phyloP scores from a whole-genome alignment of 2,329 filamentous ascomycete species.

The Neofusicoccum ribis region DNA sequence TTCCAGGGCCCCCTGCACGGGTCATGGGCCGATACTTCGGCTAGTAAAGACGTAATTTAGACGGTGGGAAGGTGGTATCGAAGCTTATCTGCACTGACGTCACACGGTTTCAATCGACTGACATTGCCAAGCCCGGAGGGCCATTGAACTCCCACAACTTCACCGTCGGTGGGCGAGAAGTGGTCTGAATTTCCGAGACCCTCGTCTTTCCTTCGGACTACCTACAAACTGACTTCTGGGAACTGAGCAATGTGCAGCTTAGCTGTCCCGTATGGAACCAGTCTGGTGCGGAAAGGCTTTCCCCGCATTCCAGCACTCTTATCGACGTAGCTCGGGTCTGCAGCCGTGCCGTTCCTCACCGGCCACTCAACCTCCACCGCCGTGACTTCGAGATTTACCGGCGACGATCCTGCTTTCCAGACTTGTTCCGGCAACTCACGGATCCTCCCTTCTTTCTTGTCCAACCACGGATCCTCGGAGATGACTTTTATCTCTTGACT shows the following conservation, averaged over 20 bases:
- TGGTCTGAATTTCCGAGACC: too few relatives aligned
- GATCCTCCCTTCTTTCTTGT: neutral
- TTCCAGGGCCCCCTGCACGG: neutral
- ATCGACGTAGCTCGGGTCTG: neutral
- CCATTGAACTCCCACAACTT: too few relatives aligned
- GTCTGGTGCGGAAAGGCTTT: neutral
- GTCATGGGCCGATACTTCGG: neutral
- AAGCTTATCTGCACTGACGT: neutral
- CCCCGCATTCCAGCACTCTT: neutral
- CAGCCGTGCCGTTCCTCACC: conserved; percentile 4
- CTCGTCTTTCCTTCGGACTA: neutral
- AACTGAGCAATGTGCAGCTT: conserved; percentile 9
- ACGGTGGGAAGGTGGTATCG: conserved; percentile 2
- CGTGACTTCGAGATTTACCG: neutral
- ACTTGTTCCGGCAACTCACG: neutral
- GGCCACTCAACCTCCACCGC: neutral
- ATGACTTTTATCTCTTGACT: neutral
- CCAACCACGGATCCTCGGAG: neutral
- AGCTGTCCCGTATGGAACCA: neutral
- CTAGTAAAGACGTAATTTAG: neutral
- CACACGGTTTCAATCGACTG: neutral
- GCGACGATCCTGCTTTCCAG: neutral
- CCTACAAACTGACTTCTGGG: neutral
- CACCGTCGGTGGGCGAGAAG: too few relatives aligned
- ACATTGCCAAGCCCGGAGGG: neutral